Evolutionary conservation across 2,329 filamentous ascomycete genomes (phyloP).

Genomic region (Cytospora piceae): DNA sequence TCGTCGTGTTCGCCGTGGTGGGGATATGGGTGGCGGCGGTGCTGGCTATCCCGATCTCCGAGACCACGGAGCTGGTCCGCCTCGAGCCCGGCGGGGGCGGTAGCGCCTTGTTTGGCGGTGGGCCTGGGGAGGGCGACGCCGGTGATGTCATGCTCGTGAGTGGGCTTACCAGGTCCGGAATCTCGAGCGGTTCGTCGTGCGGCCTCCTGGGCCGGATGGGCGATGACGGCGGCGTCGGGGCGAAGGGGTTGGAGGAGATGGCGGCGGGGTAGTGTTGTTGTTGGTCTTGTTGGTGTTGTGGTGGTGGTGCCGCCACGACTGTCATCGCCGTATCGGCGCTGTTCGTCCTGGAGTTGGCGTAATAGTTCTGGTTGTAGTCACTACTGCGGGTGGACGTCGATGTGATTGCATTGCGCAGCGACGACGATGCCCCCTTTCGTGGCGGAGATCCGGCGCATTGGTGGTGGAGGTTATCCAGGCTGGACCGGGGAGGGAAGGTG

Average conservation of each 20-base stretch:
- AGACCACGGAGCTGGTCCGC: background rate
- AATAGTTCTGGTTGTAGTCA: constrained; percentile 25
- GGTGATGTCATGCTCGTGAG: constrained; percentile 1
- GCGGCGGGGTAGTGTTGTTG: background rate
- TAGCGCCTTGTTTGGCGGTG: constrained; percentile 21
- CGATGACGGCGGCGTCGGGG: constrained; percentile 35
- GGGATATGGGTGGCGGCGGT: background rate
- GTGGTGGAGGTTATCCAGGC: constrained; percentile 20
- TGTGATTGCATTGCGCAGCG: constrained; percentile 35
- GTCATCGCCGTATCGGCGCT: constrained; percentile 12
- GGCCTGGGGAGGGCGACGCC: constrained; percentile 16
- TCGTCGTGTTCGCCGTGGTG: background rate
- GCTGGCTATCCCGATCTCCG: constrained; percentile 20
- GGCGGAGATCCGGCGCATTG: constrained; percentile 7
- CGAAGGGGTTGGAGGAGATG: constrained; percentile 4
- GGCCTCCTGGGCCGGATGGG: constrained; percentile 43
- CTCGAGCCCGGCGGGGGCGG: constrained; percentile 17
- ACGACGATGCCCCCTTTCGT: constrained; percentile 12
- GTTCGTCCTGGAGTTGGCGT: constrained; percentile 1
- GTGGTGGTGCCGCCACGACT: background rate
- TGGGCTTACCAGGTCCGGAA: constrained; percentile 39
- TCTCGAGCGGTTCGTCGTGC: constrained; percentile 42
- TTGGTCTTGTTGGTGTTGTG: background rate
- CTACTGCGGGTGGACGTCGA: constrained; percentile 28
- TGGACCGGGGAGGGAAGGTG: constrained; percentile 25